Conservation (phyloP, 371 early-diverging fungal genomes). For the Rhizomucor miehei region DNA sequence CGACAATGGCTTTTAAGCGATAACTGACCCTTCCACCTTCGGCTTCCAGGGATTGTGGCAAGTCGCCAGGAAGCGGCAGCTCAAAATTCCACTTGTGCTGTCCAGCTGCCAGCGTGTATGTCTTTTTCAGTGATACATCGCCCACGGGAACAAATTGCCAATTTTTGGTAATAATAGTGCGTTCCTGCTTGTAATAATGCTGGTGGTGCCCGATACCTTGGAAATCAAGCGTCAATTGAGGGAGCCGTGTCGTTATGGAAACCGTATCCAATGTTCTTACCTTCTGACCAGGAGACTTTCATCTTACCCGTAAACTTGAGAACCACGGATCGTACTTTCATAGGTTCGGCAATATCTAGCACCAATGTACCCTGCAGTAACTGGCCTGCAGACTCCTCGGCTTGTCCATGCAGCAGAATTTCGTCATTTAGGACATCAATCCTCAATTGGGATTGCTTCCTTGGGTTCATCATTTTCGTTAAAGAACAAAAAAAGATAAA, state of each 20-base stretch:
- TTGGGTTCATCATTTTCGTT: too few relatives aligned
- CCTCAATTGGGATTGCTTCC: slow-evolving; percentile 13
- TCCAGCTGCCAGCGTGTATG: slow-evolving; percentile 28
- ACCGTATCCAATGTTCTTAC: slow-evolving; percentile 23
- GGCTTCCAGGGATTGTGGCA: slow-evolving; percentile 43
- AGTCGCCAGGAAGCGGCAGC: slow-evolving; percentile 35
- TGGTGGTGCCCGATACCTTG: slow-evolving; percentile 43
- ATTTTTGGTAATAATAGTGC: slow-evolving; percentile 24
- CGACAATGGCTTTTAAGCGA: slow-evolving; percentile 35
- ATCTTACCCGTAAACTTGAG: slow-evolving; percentile 38
- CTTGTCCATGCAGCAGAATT: slow-evolving; percentile 31
- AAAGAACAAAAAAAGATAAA: too few relatives aligned
- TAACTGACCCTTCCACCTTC: slow-evolving; percentile 38
- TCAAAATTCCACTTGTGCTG: slow-evolving; percentile 37
- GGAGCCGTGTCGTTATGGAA: too few relatives aligned
- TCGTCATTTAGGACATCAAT: slow-evolving; percentile 27
- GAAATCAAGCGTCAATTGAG: too few relatives aligned
- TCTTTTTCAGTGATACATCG: slow-evolving; percentile 14
- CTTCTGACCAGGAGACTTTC: slow-evolving; percentile 49
- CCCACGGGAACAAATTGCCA: slow-evolving; percentile 33
- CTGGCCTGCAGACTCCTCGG: slow-evolving; percentile 39
- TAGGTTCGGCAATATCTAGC: slow-evolving; percentile 28
- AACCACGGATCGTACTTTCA: slow-evolving; percentile 33
- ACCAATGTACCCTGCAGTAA: slow-evolving; percentile 31
- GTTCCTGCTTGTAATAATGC: slow-evolving; percentile 38